These are phyloP conservation scores for Brassica carinata DNA, from an alignment of 345 rosid genomes.

Conservation along the genomic window DNA sequence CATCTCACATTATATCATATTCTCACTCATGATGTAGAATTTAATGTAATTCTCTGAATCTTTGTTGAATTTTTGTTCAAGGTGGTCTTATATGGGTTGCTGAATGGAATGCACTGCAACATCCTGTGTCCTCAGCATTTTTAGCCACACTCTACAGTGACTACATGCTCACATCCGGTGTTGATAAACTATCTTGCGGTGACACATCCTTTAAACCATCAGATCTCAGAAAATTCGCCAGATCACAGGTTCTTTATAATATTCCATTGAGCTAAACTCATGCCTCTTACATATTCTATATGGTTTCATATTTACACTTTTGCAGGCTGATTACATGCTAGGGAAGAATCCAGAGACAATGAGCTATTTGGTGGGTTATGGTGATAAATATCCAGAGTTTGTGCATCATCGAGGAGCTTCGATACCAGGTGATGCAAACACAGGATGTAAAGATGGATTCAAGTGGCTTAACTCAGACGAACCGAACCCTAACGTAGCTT, in stretches of 20 bases:
- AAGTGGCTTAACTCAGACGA: constrained; percentile 66
- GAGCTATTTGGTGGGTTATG: constrained; percentile 42
- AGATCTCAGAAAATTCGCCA: constrained; percentile 72
- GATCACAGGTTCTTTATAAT: constrained; percentile 62
- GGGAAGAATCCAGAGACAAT: constrained; percentile 41
- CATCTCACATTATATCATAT: neutral
- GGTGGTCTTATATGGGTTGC: constrained; percentile 90
- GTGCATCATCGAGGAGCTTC: constrained; percentile 95
- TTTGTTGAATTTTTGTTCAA: constrained; percentile 26
- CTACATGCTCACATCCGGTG: constrained; percentile 67
- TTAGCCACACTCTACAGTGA: constrained; percentile 80
- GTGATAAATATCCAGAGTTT: constrained; percentile 56
- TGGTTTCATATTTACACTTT: neutral
- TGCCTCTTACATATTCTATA: neutral
- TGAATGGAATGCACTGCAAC: constrained; percentile 77
- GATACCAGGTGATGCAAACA: constrained; percentile 58
- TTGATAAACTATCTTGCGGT: constrained; percentile 53
- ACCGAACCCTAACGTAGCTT: constrained; percentile 80
- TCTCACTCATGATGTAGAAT: neutral
- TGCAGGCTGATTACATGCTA: constrained; percentile 42
- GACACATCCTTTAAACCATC: constrained; percentile 55
- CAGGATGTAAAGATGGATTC: constrained; percentile 75
- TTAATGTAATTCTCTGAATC: neutral
- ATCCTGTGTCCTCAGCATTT: constrained; percentile 79
- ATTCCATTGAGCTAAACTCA: neutral